Base-by-base conservation (phyloP, 2,329 filamentous ascomycete genomes). In the Fusarium mangiferae region DNA sequence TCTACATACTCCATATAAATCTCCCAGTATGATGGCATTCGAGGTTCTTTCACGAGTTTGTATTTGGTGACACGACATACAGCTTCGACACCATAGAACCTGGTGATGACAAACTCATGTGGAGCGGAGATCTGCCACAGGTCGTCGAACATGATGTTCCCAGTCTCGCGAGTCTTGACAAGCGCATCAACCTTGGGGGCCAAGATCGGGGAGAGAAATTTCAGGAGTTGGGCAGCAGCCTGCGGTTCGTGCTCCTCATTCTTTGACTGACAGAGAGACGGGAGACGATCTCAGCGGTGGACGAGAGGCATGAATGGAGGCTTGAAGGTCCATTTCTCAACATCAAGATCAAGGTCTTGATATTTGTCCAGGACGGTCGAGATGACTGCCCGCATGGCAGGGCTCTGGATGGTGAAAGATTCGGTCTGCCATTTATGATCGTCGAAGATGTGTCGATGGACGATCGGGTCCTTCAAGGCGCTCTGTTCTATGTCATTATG, bases 101-200 rank as follows among this genome's bases (percentile, higher is more conserved):
- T 77, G 14, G 80, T 81, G 13, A 77, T 60, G 12, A 81, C 81
- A 7, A 83, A 62, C 24, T 79, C 78, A 14, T 78, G 72, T 0
- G 81, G 82, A 0, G 81, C 70, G 59, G 83, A 83, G 54, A 83
- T 79, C 56, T 82, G 80, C 81, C 81, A 83, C 13, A 83, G 62
- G 42, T 80, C 75, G 0, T 75, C 26, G 44, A 80, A 83, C 26
- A 49, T 63, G 44, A 83, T 70, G 38, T 78, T 81, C 24, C 80
- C 79, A 2, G 81, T 80, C 49, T 75, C 58, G 22, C 68, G 75
- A 14, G 77, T 81, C 26, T 76, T 68, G 3, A 65, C 64, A 6
- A 81, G 75, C 6, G 78, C 75, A 4, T 74, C 48, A 15, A 83
- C 63, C 3, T 77, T 78, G 1, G 75, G 60, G 10, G 70, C 72